Base-by-base conservation (phyloP, 495 filamentous ascomycete genomes). In the Schizothecium vesticola region DNA sequence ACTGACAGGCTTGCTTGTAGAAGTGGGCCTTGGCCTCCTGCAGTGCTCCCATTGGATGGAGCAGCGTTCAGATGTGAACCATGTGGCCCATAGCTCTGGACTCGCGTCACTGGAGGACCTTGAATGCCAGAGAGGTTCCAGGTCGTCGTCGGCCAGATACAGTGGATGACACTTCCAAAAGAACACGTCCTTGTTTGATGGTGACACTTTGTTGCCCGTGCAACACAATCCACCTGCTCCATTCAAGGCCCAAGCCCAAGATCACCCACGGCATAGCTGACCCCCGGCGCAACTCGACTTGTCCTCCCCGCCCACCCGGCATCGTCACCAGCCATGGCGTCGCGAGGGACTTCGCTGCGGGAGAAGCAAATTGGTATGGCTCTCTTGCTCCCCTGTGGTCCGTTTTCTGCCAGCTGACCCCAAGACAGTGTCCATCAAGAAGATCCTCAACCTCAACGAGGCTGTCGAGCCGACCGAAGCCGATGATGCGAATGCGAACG, bases 401-500 rank as follows among this genome's bases (percentile, higher is more conserved):
- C 13, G 2, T 8, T 10, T 10, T 51, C 16, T 58, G 58, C 61
- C 33, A 56, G 58, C 66, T 64, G 11, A 67, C n/a, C 43, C 43
- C 61, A 51, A 72, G 12, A 22, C 58, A 99, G 96, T 90, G 61
- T 96, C 94, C 2, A 92, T 99, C 71, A 92, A 96, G 81, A 96
- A 93, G 80, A 92, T 99, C 72, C 88, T 99, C 72, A 97, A 97
- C 79, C 80, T 99, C 73, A 99, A 99, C 76, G 91, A 96, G 77
- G 80, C 86, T 22, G 75, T 88, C 26, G 77, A 85, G 58, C 79
- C 84, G 61, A 74, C 81, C 64, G 80, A 89, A 56, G 81, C 82
- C 67, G 85, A 84, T 62, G 83, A 90, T 24, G 70, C 73, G 59
- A 81, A 89, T 33, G 83, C 87, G 68, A 88, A 88, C 70, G 89